Base-by-base conservation (phyloP, 2,329 filamentous ascomycete species). In the Fusarium falciforme region DNA sequence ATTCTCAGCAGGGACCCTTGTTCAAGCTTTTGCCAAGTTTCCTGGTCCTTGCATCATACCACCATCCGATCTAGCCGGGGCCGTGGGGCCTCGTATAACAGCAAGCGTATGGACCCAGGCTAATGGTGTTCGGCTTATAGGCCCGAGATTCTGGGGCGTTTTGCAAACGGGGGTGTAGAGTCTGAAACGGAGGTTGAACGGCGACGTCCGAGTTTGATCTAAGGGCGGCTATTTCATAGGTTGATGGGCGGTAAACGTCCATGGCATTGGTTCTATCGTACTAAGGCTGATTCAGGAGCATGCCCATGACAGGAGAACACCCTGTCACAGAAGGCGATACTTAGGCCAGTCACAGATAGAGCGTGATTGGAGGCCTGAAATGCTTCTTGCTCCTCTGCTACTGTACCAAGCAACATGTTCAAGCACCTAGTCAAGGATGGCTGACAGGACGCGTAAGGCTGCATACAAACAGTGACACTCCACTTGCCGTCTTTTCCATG, bases 1-100 rank as follows among this genome's bases (percentile, higher is more conserved):
- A 36, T 25, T 33, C 31, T 25, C 14, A 17, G 31, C 66, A 61
- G 42, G 57, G 36, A 44, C 35, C 38, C 29, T 29, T 42, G 55
- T n/a, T 65, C 70, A 73, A 72, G 70, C 70, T 70, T 73, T 72
- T 42, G 70, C 70, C 70, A 73, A 73, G 70, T 42, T 35, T 60
- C 42, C 36, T 58, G 68, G 35, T 58, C 27, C 25, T 73, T 62
- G 25, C 12, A 44, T 63, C 20, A 40, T 42, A 25, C 57, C 57
- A 44, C 70, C 70, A 71, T 61, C 70, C 70, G 70, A 71, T 73
- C 70, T 73, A 73, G 38, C 70, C 70, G 66, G 52, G 22, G 31
- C 14, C 31, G 31, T 35, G 54, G 54, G 54, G 20, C 33, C 54
- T 57, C 54, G 54, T 57, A 57, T 57, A 54, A 10, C 44, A 33